These are phyloP conservation scores for Solanum ossicruentum DNA, from an alignment of 257 asterid genomes.

Conservation along the genomic window DNA sequence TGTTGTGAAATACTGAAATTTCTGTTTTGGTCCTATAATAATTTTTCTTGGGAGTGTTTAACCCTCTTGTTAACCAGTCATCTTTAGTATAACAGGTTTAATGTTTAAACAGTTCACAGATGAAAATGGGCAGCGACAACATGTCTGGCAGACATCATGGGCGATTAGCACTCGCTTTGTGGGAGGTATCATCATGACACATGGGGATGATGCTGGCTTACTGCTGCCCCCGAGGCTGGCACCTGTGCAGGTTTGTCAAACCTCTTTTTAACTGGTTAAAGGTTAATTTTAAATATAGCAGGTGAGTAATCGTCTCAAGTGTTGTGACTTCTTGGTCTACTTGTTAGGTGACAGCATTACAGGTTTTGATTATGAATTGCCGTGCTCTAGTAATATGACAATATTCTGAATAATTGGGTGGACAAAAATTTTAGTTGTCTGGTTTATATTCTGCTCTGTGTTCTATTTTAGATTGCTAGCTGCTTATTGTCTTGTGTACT, in stretches of 20 bases:
- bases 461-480: background rate
- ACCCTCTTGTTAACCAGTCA: background rate
- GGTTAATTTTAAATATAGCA: background rate
- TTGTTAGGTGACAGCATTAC: background rate
- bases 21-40: background rate
- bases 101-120: slow-evolving; percentile 57
- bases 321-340: background rate
- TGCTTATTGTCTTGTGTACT: background rate
- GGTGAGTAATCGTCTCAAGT: background rate
- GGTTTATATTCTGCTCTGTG: background rate
- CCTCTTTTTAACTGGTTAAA: background rate
- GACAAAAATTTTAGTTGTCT: background rate
- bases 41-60: background rate
- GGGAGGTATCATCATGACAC: slow-evolving; percentile 97
- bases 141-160: slow-evolving; percentile 99
- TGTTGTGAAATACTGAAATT: background rate
- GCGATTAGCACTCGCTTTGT: slow-evolving; percentile 91
- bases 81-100: background rate
- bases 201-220: slow-evolving; percentile 92
- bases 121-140: slow-evolving; percentile 87
- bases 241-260: slow-evolving; percentile 61
- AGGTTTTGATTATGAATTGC: background rate
- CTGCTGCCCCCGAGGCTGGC: slow-evolving; percentile 94
- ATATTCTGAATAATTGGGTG: background rate
- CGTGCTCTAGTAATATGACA: background rate